Percentiles rank a stretch among this genome's conserved stretches.
Evolutionary conservation across 768 basidiomycete genomes (phyloP).

Genomic region (Phanerodontia chrysosporium): DNA sequence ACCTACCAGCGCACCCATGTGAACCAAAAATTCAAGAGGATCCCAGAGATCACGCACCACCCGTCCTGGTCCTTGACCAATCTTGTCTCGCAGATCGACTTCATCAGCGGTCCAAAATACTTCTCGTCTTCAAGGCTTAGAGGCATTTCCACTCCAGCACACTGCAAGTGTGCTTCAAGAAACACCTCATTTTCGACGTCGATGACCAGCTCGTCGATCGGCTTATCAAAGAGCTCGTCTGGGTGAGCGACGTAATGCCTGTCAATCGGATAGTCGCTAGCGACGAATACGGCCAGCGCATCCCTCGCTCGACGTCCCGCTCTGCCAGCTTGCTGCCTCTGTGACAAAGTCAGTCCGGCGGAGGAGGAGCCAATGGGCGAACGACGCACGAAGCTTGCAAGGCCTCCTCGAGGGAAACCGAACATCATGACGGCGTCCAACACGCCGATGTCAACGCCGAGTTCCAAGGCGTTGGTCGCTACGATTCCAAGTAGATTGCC

Average conservation of each 20-base stretch:
- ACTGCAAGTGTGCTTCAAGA: constrained; percentile 83
- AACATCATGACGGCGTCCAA: constrained; percentile 88
- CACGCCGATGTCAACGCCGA: constrained; percentile 89
- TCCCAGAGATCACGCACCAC: constrained; percentile 45
- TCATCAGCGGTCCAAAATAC: constrained; percentile 68
- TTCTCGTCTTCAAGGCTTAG: constrained; percentile 55
- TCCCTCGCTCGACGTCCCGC: constrained; percentile 81
- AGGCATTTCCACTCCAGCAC: constrained; percentile 85
- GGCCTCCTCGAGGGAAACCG: constrained; percentile 67
- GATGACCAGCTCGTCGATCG: constrained; percentile 58
- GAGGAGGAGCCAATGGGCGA: neutral
- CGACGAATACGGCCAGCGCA: constrained; percentile 70
- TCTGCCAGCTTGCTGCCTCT: constrained; percentile 88
- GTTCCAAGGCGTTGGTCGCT: constrained; percentile 86
- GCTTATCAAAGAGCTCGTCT: constrained; percentile 60
- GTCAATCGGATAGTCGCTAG: constrained; percentile 66
- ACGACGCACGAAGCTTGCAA: constrained; percentile 72
- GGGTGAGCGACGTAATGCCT: constrained; percentile 70
- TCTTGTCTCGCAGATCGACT: constrained; percentile 54
- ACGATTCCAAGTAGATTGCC: constrained; percentile 81
- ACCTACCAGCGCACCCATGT: constrained; percentile 42
- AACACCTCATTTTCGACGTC: constrained; percentile 73
- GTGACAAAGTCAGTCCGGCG: neutral
- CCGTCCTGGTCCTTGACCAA: constrained; percentile 72
- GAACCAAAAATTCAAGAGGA: neutral